These are phyloP conservation scores for Hygrophorus pudorinus DNA, from an alignment of 768 basidiomycete species.

Conservation along the genomic window DNA sequence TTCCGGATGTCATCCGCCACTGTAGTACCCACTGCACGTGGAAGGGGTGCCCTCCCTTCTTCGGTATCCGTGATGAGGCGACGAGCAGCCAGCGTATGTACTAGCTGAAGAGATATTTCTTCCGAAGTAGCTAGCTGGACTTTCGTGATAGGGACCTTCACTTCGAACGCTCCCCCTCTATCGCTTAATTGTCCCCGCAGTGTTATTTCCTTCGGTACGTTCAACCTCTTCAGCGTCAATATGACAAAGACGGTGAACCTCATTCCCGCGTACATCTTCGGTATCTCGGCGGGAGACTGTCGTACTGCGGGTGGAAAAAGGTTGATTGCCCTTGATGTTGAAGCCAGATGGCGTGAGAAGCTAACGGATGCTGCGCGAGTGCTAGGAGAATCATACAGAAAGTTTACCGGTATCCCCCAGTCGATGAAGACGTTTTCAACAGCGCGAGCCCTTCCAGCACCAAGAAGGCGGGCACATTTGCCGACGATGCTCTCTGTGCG, in stretches of 20 bases:
- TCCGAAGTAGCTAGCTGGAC: constrained; percentile 21
- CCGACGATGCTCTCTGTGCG: constrained; percentile 33
- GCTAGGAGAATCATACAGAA: constrained; percentile 5
- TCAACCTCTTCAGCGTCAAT: constrained; percentile 12
- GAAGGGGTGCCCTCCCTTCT: constrained; percentile 24
- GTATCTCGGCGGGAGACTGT: constrained; percentile 24
- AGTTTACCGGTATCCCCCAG: constrained; percentile 31
- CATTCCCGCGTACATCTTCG: constrained; percentile 25
- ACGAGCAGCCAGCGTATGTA: constrained; percentile 49
- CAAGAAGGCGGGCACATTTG: constrained; percentile 41
- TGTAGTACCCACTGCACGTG: constrained; percentile 16
- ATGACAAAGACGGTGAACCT: constrained; percentile 26
- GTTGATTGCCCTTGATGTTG: not conserved
- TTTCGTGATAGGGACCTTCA: constrained; percentile 21
- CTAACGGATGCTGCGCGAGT: constrained; percentile 8
- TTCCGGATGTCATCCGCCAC: constrained; percentile 26
- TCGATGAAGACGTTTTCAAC: constrained; percentile 38
- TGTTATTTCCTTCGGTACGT: constrained; percentile 22
- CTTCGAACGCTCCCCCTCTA: constrained; percentile 18
- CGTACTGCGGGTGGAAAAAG: constrained; percentile 21
- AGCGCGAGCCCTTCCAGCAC: constrained; percentile 37
- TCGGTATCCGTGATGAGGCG: constrained; percentile 44
- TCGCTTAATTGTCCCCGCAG: constrained; percentile 27
- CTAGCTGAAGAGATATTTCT: constrained; percentile 22
- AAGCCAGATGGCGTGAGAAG: constrained; percentile 11